A percentile compares a stretch with the other conserved stretches of the same genome.
Conservation (phyloP, 495 filamentous ascomycete genomes). For the Neurospora africana region DNA sequence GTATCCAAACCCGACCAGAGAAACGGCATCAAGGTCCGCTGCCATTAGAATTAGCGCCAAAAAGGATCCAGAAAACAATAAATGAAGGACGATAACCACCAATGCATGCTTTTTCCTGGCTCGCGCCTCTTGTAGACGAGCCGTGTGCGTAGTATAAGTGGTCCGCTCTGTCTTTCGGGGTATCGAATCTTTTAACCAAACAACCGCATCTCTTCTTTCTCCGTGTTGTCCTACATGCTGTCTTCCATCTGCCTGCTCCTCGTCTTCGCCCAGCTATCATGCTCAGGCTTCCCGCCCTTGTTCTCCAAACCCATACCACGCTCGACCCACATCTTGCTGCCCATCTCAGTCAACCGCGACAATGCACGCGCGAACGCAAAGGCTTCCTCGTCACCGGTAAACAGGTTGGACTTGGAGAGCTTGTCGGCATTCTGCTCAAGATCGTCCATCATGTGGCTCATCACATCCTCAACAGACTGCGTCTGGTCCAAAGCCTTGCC, state of each 20-base stretch:
- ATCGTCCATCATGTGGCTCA: conserved; percentile 91
- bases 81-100: neutral
- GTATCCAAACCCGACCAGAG: neutral
- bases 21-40: neutral
- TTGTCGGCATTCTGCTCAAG: conserved; percentile 75
- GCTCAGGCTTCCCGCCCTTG: conserved; percentile 49
- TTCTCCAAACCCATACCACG: conserved; percentile 58
- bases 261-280: conserved; percentile 53
- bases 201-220: neutral
- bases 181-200: conserved; percentile 1
- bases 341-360: conserved; percentile 83
- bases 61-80: neutral
- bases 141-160: neutral
- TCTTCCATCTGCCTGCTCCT: conserved; percentile 62
- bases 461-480: conserved; percentile 62
- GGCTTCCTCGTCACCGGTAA: conserved; percentile 90
- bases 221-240: conserved; percentile 44
- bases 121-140: neutral
- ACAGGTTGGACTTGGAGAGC: conserved; percentile 77
- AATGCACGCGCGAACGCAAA: conserved; percentile 92
- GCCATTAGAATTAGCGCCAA: neutral
- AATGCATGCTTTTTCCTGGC: neutral
- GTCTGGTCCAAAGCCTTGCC: conserved; percentile 33
- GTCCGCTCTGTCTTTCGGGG: neutral
- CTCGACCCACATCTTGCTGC: conserved; percentile 89